Base-by-base conservation (phyloP, 2,329 filamentous ascomycete genomes). In the Arthroderma sp. region DNA sequence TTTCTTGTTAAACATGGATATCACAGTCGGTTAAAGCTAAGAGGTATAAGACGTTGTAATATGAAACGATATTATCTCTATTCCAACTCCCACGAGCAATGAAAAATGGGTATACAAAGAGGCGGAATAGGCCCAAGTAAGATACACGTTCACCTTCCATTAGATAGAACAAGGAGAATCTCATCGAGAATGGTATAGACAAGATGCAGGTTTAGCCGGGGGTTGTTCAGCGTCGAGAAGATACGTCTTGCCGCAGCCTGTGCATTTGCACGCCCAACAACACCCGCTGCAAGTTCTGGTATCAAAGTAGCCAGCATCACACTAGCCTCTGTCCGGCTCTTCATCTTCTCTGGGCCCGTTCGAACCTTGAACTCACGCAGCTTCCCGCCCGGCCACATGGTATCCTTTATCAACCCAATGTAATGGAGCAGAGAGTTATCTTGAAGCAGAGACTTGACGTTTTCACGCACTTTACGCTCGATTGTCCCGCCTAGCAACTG, bases 401-500 rank as follows among this genome's bases (percentile, higher is more conserved):
- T 82, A 56, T 87, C 84, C 62, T 81, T 85, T n/a, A 91, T 71
- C 57, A 88, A 73, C 23, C 80, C 77, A 35, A 97, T 77, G 67
- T 93, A 95, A 58, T 80, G 82, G 43, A 91, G 76, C 8, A 97
- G 73, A 2, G 84, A 84, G 19, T 93, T 87, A 62, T 96, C 91
- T 59, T 88, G 83, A 0, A 88, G 74, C 0, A 94, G 75, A 44
- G 80, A 76, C 63, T 83, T 85, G 43, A 90, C 85, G 56, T 84
- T 87, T 59, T 98, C 93, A 19, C 93, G 84, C 31, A 97, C 87
- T 71, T 95, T 96, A 59, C 91, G 85, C 73, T 98, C 93, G 61
- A 98, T 94, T 0, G 93, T 97, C 21, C 93, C 91, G 13, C 93
- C 93, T 0, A 98, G 82, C 4, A 98, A 81, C 71, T 98, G 93